Evolutionary conservation across 2,329 filamentous ascomycete genomes (phyloP).

Genomic region (Grosmannia serpens): DNA sequence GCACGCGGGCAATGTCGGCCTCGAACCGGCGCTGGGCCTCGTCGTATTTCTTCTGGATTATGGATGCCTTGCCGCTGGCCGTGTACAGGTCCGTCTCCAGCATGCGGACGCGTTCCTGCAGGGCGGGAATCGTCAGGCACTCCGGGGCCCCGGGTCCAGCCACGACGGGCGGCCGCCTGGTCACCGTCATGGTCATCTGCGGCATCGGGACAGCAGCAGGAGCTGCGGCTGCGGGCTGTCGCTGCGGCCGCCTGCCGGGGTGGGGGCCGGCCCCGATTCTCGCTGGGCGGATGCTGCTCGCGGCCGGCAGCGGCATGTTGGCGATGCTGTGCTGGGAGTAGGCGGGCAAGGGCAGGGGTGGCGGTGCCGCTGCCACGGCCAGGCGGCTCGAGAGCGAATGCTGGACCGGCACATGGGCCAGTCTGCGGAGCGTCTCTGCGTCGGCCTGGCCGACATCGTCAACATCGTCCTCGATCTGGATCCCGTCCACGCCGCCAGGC

Average conservation of each 20-base stretch:
- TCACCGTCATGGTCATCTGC: background rate
- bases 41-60: conserved; percentile 60
- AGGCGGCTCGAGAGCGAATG: conserved; percentile 5
- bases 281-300: background rate
- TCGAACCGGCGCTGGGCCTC: conserved; percentile 52
- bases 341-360: conserved; percentile 7
- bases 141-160: background rate
- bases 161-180: background rate
- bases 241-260: background rate
- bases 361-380: conserved; percentile 9
- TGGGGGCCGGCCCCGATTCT: background rate
- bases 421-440: conserved; percentile 8
- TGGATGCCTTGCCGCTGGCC: conserved; percentile 61
- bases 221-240: background rate
- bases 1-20: conserved; percentile 47
- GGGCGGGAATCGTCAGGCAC: conserved; percentile 20
- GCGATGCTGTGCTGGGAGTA: conserved; percentile 9
- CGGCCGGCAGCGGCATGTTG: conserved; percentile 7
- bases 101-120: conserved; percentile 40
- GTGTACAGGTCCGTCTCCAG: conserved; percentile 46
- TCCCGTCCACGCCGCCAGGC: background rate
- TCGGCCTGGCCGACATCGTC: conserved; percentile 7
- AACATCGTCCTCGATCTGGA: conserved; percentile 4
- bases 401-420: conserved; percentile 9
- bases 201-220: background rate